Base-by-base conservation (phyloP, 1,139 yeast species). In the Magnusiomyces suaveolens region DNA sequence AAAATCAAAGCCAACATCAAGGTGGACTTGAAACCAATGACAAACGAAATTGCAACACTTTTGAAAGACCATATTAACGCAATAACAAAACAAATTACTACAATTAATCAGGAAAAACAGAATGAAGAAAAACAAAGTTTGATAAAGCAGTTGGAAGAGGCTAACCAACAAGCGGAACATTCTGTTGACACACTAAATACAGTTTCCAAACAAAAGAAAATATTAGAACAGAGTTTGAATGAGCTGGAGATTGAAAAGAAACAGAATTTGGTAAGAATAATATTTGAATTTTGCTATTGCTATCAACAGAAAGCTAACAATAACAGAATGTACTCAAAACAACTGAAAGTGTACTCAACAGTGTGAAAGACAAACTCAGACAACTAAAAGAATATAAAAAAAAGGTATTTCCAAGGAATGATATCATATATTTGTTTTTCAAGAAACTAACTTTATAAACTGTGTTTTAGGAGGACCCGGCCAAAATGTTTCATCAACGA, bases 401-500 rank as follows among this genome's bases (percentile, higher is more conserved):
- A 29, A 29, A 12, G 33, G 33, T 29, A 12, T n/a, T n/a, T n/a
- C n/a, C n/a, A n/a, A n/a, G n/a, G n/a, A n/a, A n/a, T n/a, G n/a
- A n/a, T n/a, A n/a, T n/a, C n/a, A n/a, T n/a, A 29, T 6, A 6
- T 29, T 29, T 29, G 33, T 29, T 29, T 29, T 6, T 29, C 33
- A 29, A 29, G 6, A 29, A 12, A 29, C 12, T 12, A 29, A 29
- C 33, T 29, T 29, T 6, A 6, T 29, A 29, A 29, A 29, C 12
- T 29, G 12, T 29, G 10, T 29, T 29, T 29, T 29, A 52, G 52
- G 58, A 56, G 12, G 52, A 53, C 26, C 52, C 54, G 14, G 48
- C 52, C 3, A 53, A 54, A 38, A 54, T 49, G 32, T 44, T 43
- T 24, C 51, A 53, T 10, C 41, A 48, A 32, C 52, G 54, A 38